A percentile compares a stretch with the other conserved stretches of the same genome.
Conservation (phyloP, 2,329 filamentous ascomycete species). For the Botrytis elliptica region DNA sequence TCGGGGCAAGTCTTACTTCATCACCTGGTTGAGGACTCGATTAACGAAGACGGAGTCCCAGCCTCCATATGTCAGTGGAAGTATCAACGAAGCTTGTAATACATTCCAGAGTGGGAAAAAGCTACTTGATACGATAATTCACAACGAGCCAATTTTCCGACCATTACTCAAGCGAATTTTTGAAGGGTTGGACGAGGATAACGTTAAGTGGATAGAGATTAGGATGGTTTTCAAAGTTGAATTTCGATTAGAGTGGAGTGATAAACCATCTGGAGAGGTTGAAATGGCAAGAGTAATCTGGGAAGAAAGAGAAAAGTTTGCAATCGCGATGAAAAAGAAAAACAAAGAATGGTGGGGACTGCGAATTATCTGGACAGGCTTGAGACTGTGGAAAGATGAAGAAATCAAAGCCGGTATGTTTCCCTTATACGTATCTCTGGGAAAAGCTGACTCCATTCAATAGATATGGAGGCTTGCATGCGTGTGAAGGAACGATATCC, state of each 20-base stretch:
- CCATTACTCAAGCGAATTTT: constrained; percentile 70
- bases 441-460: background rate
- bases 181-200: constrained; percentile 67
- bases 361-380: constrained; percentile 75
- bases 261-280: constrained; percentile 30
- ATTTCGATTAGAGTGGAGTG: constrained; percentile 53
- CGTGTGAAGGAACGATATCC: constrained; percentile 74
- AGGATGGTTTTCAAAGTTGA: constrained; percentile 62
- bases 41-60: constrained; percentile 44
- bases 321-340: constrained; percentile 70
- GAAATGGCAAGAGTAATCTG: constrained; percentile 53
- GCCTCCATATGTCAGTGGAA: background rate
- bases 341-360: constrained; percentile 78
- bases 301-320: constrained; percentile 65
- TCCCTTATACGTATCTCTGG: background rate
- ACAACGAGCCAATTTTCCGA: constrained; percentile 87
- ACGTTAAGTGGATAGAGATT: constrained; percentile 79
- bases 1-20: constrained; percentile 66
- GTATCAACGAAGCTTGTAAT: constrained; percentile 78
- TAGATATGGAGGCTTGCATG: constrained; percentile 80
- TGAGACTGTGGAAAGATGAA: constrained; percentile 61
- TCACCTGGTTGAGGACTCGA: constrained; percentile 70
- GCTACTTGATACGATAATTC: constrained; percentile 69
- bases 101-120: constrained; percentile 74
- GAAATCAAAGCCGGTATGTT: constrained; percentile 58